Evolutionary conservation across 306 rosid genomes (phyloP), one percentile per base, ranked within the genome.

Genomic region (Boehmeria nivea): DNA sequence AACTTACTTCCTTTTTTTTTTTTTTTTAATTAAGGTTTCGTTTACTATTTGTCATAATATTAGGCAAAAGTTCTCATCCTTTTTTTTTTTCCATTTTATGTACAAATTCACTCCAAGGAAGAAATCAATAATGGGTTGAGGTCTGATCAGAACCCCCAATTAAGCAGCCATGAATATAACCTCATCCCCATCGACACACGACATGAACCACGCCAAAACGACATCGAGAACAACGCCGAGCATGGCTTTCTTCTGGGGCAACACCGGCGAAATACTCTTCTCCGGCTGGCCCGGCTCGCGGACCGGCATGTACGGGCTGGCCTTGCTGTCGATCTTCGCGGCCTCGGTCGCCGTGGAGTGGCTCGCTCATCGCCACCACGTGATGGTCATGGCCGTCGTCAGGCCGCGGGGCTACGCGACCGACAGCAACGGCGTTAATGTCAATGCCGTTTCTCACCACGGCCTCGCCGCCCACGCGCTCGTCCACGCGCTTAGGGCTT

Each of bases 361-460:
- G 73, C 33, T 60, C 12, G 24, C 67, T 11, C 56, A 45, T 1
- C 45, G 31, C 43, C 62, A 9, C 7, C n/a, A 19, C 28, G 7
- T 50, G 31, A 2, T 52, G 14, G 51, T 68, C 31, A 49, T 10
- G 9, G 36, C 36, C 36, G 36, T 31, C 36, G 36, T 4, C 36
- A 31, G 36, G 36, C 36, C 36, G 5, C 36, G 2, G 8, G 36
- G 2, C 36, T 31, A 31, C 36, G 9, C 36, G 36, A 10, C 36
- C 9, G 9, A 31, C 1, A 10, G 36, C 9, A 31, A 10, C 36
- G 2, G 36, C 9, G 9, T 4, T 10, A 10, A 10, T 10, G 42
- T 82, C 43, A 72, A 62, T 64, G 63, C 12, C 6, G 28, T 11
- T 13, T 13, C 78, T 27, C 80, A 68, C 12, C n/a, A n/a, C n/a